Percentiles rank a stretch among this genome's conserved stretches.
Conservation (phyloP, 139 green algal genomes). For the Axilococcus clingmanii region DNA sequence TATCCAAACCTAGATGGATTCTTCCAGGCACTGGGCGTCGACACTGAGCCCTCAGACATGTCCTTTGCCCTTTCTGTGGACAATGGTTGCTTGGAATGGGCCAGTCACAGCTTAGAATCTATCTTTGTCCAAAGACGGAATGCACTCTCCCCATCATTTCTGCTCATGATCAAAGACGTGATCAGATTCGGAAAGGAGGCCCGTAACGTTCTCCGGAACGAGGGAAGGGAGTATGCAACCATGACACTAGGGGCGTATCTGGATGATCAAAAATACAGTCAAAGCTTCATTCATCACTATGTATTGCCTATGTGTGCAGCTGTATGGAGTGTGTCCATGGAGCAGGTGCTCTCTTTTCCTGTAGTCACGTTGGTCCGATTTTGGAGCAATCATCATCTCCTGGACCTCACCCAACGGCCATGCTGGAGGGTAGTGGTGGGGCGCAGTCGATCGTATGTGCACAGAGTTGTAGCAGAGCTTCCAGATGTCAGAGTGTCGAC, state of each 20-base stretch:
- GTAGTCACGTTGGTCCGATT: constrained; percentile 81
- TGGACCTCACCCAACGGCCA: constrained; percentile 76
- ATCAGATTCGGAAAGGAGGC: constrained; percentile 76
- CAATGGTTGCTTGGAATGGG: constrained; percentile 80
- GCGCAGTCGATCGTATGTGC: constrained; percentile 67
- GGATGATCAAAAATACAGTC: constrained; percentile 41
- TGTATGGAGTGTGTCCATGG: constrained; percentile 84
- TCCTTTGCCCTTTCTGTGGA: constrained; percentile 83
- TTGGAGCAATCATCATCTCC: constrained; percentile 95
- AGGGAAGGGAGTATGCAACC: not conserved
- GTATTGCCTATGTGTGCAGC: constrained; percentile 93
- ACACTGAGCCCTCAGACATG: constrained; percentile 85
- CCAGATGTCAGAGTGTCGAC: constrained; percentile 53
- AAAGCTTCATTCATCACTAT: constrained; percentile 68
- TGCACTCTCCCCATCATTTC: constrained; percentile 52
- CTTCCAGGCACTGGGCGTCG: constrained; percentile 79
- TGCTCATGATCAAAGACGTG: constrained; percentile 83
- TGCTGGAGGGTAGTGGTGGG: constrained; percentile 83
- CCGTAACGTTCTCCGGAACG: constrained; percentile 47
- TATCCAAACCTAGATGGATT: constrained; percentile 90
- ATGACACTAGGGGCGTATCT: constrained; percentile 74
- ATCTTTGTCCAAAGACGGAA: constrained; percentile 83
- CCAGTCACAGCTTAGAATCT: constrained; percentile 56
- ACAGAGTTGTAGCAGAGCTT: constrained; percentile 55
- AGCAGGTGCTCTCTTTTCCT: constrained; percentile 73